Base-by-base conservation (phyloP, 139 green algal genomes). In the Chlamydomonas sp. region DNA sequence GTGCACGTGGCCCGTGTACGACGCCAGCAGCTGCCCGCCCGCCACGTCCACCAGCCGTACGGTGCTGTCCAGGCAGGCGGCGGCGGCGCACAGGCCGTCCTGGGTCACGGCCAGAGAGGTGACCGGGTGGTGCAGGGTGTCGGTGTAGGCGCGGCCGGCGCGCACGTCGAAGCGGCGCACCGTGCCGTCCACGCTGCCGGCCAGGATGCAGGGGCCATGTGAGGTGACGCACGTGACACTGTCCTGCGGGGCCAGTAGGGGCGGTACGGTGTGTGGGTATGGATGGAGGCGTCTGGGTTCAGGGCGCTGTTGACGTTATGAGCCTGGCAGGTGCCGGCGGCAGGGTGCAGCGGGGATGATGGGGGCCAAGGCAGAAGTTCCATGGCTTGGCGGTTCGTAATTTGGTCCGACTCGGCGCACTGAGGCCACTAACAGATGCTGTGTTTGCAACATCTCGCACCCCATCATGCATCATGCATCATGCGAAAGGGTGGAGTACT, bases 131-230 rank as follows among this genome's bases (percentile, higher is more conserved):
- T 95, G 91, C 57, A 99, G 64, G 2, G 94, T 88, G 83, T 99
- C 97, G 0, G 85, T 94, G 74, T 94, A 96, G 20, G 94, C 57
- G 60, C 93, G 92, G 18, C 97, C 97, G 58, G 92, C 91, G 67
- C 97, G 92, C 9, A 99, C 88, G 90, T 99, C 97, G 86, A 98
- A 99, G 68, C 93, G 91, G 2, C 96, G 93, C 14, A 99, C 81
- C 1, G 91, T 96, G 87, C 97, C 97, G 87, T 99, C 97, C 15
- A 99, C 96, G 74, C 92, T 96, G 69, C 91, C 92, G 0, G 94
- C 96, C 9, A 98, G 6, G 60, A 99, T 97, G 63, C 96, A 92
- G 5, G 68, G 79, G 1, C 89, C 89, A 3, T 75, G 86, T 3
- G 93, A 82, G 0, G 87, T 72, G 59, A 99, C 93, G 5, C 91